phyloP scores from a whole-genome alignment of 2,329 filamentous ascomycete species.

The Talaromyces funiculosus region DNA sequence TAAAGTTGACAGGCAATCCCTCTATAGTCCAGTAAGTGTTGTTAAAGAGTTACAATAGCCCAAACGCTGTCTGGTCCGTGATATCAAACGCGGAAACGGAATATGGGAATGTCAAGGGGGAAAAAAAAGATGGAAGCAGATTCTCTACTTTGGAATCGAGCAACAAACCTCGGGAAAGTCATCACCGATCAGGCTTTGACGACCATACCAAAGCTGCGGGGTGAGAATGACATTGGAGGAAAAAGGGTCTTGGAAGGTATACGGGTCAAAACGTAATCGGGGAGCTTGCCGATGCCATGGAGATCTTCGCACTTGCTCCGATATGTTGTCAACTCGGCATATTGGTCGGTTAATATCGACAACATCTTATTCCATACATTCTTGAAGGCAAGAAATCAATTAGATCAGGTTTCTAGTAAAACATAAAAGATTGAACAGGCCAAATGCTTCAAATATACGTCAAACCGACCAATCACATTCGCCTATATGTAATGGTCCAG shows the following conservation, averaged over 20 bases:
- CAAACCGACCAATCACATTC: not conserved
- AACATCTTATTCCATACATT: no score
- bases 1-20: not conserved
- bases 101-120: not conserved
- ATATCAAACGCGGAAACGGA: not conserved
- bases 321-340: not conserved
- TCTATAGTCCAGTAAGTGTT: not conserved
- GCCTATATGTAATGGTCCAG: not conserved
- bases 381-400: not conserved
- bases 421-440: no score
- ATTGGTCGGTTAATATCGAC: not conserved
- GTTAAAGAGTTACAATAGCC: not conserved
- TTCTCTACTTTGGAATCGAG: not conserved
- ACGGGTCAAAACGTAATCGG: not conserved
- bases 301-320: constrained; percentile 12
- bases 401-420: not conserved
- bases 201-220: not conserved
- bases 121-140: not conserved
- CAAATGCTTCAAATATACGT: not conserved
- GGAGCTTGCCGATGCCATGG: not conserved
- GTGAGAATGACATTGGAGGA: not conserved
- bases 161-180: not conserved
- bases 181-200: not conserved
- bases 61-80: not conserved
- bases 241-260: not conserved